Base-by-base conservation (phyloP, 2,329 filamentous ascomycete genomes). In the Sarocladium brachiariae region DNA sequence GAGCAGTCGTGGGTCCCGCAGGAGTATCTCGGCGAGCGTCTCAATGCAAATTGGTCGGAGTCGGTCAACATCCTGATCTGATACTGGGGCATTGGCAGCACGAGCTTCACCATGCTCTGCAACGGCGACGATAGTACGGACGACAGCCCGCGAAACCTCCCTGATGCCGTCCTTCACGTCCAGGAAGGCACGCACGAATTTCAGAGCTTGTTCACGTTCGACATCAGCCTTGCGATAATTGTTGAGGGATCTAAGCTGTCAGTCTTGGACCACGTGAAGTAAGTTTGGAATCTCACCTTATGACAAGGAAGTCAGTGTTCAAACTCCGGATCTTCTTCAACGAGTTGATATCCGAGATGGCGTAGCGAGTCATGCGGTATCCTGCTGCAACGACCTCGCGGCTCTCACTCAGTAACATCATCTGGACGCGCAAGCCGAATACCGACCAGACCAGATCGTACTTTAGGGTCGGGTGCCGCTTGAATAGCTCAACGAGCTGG, bases 211-310 rank as follows among this genome's bases (percentile, higher is more conserved):
- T 66, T 99, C 93, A 50, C 95, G 81, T 70, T 99, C 93, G 16
- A 99, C 88, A 58, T 92, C 91, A n/a, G 92, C 89, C 66, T 96
- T 97, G 62, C 87, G 86, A 65, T 97, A 93, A 64, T 97, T 97
- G 56, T 95, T 89, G 30, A 99, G 73, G 1, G 93, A 97, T 54
- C 77, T 80, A 52, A 49, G 45, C 58, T 50, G 59, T 58, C 21
- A 53, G 51, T 24, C 9, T 3, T 31, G 35, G 9, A 19, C 34
- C 9, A 43, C 3, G 19, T 37, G 11, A 24, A 14, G 14, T 3
- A 18, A 19, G 19, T 41, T n/a, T 18, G 5, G n/a, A 50, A 10
- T 4, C 54, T n/a, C 59, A 67, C 63, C 67, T 76, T 34, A 96
- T 89, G 24, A 96, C 91, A 18, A 97, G 75, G 59, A 89, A 92